These are phyloP conservation scores for Cardiospermum halicacabum DNA, from an alignment of 345 rosid genomes.

Conservation along the genomic window DNA sequence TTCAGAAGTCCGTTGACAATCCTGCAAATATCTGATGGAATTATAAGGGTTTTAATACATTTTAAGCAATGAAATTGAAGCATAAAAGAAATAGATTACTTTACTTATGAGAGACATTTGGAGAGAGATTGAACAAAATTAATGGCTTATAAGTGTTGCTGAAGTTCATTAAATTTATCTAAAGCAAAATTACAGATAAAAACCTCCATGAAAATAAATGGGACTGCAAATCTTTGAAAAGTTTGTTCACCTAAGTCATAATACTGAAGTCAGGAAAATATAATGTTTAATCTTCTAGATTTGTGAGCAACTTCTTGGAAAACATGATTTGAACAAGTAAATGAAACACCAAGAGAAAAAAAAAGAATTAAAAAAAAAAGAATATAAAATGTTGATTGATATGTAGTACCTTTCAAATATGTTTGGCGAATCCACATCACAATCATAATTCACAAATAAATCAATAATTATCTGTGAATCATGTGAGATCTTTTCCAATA, in stretches of 20 bases:
- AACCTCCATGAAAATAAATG: background rate
- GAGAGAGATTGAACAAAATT: background rate
- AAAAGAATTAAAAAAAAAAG: no score
- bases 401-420: slow-evolving; percentile 83
- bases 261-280: background rate
- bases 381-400: background rate
- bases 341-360: background rate
- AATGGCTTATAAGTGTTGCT: background rate
- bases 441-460: slow-evolving; percentile 91
- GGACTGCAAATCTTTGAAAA: background rate
- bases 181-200: background rate
- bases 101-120: background rate
- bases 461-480: slow-evolving; percentile 82
- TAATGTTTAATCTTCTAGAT: background rate
- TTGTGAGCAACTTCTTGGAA: background rate
- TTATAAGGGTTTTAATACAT: slow-evolving; percentile 84
- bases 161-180: background rate
- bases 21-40: slow-evolving; percentile 97
- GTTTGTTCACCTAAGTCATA: background rate
- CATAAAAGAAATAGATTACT: background rate
- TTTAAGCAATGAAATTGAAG: slow-evolving; percentile 12
- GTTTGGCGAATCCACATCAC: slow-evolving; percentile 92
- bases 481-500: slow-evolving; percentile 71
- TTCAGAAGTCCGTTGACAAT: slow-evolving; percentile 91
- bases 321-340: background rate